Evolutionary conservation across 768 basidiomycete species (phyloP).

Genomic region (Tulasnella sp.): DNA sequence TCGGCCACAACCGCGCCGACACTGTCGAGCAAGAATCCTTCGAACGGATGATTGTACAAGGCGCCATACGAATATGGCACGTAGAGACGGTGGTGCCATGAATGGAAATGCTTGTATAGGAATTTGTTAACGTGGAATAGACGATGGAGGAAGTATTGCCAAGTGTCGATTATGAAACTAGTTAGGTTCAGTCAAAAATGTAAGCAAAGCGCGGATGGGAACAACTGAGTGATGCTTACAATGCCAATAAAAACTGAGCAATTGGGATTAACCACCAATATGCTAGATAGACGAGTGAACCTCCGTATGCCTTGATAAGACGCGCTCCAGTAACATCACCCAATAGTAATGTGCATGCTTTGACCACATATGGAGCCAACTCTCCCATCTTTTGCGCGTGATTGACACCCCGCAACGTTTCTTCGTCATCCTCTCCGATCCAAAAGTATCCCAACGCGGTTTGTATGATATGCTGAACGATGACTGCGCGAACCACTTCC

Average conservation of each 20-base stretch:
- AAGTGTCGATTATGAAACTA: constrained; percentile 91
- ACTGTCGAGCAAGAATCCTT: constrained; percentile 83
- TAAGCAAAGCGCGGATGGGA: constrained; percentile 3
- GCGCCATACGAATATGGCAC: constrained; percentile 96
- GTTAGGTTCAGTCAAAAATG: background rate
- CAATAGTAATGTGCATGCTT: constrained; percentile 28
- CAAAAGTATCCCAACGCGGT: constrained; percentile 59
- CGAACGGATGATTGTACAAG: constrained; percentile 92
- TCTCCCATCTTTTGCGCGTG: constrained; percentile 18
- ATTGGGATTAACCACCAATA: constrained; percentile 93
- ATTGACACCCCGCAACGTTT: too few relatives aligned
- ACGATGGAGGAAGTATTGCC: constrained; percentile 96
- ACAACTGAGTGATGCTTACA: constrained; percentile 45
- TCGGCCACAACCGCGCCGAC: constrained; percentile 72
- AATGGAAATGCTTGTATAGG: constrained; percentile 84
- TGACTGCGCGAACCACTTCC: constrained; percentile 66
- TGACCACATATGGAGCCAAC: constrained; percentile 31
- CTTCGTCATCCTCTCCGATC: constrained; percentile 36
- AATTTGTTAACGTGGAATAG: constrained; percentile 81
- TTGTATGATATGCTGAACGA: constrained; percentile 79
- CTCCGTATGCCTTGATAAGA: constrained; percentile 30
- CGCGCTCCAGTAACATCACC: constrained; percentile 31
- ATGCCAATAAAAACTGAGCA: constrained; percentile 58
- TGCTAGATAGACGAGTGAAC: constrained; percentile 39
- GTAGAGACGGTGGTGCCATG: constrained; percentile 89